Base-by-base conservation (phyloP, 164 flowering plant genomes). In the Amborella trichopoda region DNA sequence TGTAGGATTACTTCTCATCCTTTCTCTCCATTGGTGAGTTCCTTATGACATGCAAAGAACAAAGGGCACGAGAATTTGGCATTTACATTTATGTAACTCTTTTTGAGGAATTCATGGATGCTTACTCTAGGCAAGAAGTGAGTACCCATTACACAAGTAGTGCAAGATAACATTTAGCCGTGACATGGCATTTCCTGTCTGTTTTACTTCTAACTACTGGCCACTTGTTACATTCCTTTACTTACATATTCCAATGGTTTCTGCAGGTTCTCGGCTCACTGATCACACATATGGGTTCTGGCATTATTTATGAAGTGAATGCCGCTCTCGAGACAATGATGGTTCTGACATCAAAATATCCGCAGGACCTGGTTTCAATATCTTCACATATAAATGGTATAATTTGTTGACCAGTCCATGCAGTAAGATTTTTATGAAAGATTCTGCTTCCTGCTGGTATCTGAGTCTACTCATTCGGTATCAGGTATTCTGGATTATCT, bases 401-500 rank as follows among this genome's bases (percentile, higher is more conserved):
- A n/a, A n/a, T n/a, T n/a, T n/a, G n/a, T n/a, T n/a, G n/a, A n/a
- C n/a, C n/a, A n/a, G n/a, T n/a, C n/a, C n/a, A n/a, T n/a, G n/a
- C n/a, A n/a, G n/a, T n/a, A n/a, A n/a, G n/a, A n/a, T n/a, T n/a
- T n/a, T n/a, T n/a, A n/a, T n/a, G n/a, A n/a, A n/a, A n/a, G n/a
- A n/a, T n/a, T n/a, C n/a, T n/a, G n/a, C n/a, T n/a, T n/a, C n/a
- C n/a, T n/a, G n/a, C n/a, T n/a, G n/a, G n/a, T n/a, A n/a, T n/a
- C n/a, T n/a, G n/a, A n/a, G n/a, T n/a, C n/a, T n/a, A n/a, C n/a
- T n/a, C n/a, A n/a, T n/a, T n/a, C n/a, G n/a, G n/a, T n/a, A n/a
- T n/a, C 66, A 85, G 95, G 95, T 23, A 61, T 86, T 40, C 55
- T 86, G 72, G 96, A 86, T 61, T 86, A 74, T 57, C 60, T 86